Conservation (phyloP, 129 eudicot species). For the Artemisia annua region DNA sequence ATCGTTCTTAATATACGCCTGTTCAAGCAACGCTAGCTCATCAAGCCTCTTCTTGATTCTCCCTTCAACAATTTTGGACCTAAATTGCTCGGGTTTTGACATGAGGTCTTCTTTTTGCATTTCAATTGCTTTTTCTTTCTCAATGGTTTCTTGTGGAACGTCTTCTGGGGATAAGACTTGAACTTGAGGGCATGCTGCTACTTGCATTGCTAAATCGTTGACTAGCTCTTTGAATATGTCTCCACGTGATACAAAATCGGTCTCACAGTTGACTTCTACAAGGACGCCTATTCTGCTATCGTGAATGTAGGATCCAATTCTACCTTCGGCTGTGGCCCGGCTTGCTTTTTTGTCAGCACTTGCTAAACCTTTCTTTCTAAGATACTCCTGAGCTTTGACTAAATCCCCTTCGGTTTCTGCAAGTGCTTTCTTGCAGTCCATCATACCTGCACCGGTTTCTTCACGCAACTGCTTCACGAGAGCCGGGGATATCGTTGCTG, state of each 20-base stretch:
- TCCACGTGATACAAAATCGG: constrained; percentile 95
- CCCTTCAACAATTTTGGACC: constrained; percentile 90
- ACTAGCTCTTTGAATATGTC: constrained; percentile 89
- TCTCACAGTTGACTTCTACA: constrained; percentile 89
- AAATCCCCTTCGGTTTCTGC: constrained; percentile 78
- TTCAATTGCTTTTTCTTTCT: constrained; percentile 80
- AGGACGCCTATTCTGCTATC: constrained; percentile 89
- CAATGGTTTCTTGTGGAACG: constrained; percentile 63
- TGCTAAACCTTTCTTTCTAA: constrained; percentile 87
- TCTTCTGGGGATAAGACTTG: constrained; percentile 65
- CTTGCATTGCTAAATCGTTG: constrained; percentile 98
- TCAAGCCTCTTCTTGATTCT: constrained; percentile 85
- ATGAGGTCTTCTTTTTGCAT: constrained; percentile 94
- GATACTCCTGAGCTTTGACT: constrained; percentile 79
- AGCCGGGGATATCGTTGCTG: constrained; percentile 72
- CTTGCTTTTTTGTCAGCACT: constrained; percentile 94
- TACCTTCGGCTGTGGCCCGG: constrained; percentile 92
- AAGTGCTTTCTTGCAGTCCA: constrained; percentile 95
- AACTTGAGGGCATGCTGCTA: constrained; percentile 97
- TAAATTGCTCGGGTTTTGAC: constrained; percentile 86
- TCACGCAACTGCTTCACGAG: constrained; percentile 89
- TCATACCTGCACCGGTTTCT: constrained; percentile 99
- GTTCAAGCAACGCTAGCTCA: constrained; percentile 91
- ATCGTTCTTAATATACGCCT: constrained; percentile 86
- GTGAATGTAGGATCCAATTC: constrained; percentile 90